Evolutionary conservation across 805 yeast species (phyloP), one percentile per base, ranked within the genome.

Genomic region (Kodamaea leandrae): DNA sequence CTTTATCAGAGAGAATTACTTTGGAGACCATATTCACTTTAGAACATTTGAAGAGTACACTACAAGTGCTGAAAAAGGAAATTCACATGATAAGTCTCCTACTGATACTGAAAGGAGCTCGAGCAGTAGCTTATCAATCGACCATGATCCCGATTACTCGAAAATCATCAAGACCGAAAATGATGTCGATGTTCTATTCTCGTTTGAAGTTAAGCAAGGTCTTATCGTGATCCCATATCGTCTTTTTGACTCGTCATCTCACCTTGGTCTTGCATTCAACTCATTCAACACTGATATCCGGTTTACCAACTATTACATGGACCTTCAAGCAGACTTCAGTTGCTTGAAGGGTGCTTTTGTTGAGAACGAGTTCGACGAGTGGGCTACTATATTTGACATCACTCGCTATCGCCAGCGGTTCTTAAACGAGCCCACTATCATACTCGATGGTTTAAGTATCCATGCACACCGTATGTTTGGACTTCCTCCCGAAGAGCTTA

Each of bases 381-480:
- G 21, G n/a, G 28, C 41, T 21, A 46, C 48, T 2, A 48, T 61
- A 3, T 61, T 55, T 43, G 55, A 58, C 36, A 55, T 58, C 4
- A 44, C 56, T 17, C 36, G 49, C 42, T 53, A 71, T 46, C 44
- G 42, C 4, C 14, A 27, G 16, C 21, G n/a, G 23, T 39, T 14
- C 13, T 16, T 27, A 9, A 14, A 15, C 3, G 78, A 79, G 32
- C 50, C 86, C 21, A 49, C 57, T 3, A 70, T 86, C 36, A 16
- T 6, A 8, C 17, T 30, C 13, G 84, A 83, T 53, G 80, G 83
- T 1, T 55, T 84, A 9, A 54, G 72, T 2, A 70, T 87, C 17
- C 95, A 86, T 59, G 95, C 96, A 1, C 96, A 91, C 59, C 72
- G 98, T 53, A 80, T 90, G 82, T 88, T 88, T 66, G 99, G 99